These are phyloP conservation scores for Phytopythium cucurbitacearum DNA, from an alignment of 352 stramenopile species.

Conservation along the genomic window DNA sequence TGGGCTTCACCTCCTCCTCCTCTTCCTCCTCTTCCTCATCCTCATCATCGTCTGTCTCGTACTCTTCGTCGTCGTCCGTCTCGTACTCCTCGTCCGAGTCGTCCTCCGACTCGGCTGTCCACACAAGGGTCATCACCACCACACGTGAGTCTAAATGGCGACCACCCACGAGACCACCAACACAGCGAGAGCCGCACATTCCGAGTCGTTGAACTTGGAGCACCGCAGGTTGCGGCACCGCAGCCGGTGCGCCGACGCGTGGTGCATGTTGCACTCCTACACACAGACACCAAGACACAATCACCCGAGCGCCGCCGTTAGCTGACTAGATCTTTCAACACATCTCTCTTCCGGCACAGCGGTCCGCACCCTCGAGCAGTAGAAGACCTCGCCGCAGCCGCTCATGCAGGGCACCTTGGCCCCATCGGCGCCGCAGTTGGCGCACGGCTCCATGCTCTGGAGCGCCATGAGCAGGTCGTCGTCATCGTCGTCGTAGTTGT, in stretches of 20 bases:
- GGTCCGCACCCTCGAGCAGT: slow-evolving; percentile 70
- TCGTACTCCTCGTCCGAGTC: slow-evolving; percentile 69
- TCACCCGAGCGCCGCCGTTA: not conserved
- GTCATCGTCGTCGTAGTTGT: slow-evolving; percentile 83
- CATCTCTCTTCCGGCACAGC: not conserved
- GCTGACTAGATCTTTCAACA: too few relatives aligned
- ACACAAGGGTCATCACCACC: slow-evolving; percentile 1
- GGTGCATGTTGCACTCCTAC: slow-evolving; percentile 87
- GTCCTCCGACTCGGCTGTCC: slow-evolving; percentile 58
- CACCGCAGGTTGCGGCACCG: slow-evolving; percentile 81
- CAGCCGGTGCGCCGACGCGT: slow-evolving; percentile 83
- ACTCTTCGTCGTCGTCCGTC: slow-evolving; percentile 48
- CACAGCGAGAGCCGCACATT: slow-evolving; percentile 46
- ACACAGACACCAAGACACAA: not conserved
- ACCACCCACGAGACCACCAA: not conserved
- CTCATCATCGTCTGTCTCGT: slow-evolving; percentile 51
- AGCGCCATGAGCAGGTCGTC: slow-evolving; percentile 83
- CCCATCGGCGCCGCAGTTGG: slow-evolving; percentile 74
- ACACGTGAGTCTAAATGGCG: not conserved
- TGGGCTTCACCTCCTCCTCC: slow-evolving; percentile 61
- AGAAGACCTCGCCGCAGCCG: slow-evolving; percentile 83
- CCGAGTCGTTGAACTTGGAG: slow-evolving; percentile 88
- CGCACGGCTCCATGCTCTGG: slow-evolving; percentile 83
- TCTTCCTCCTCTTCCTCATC: slow-evolving; percentile 60
- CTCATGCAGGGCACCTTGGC: slow-evolving; percentile 87